Percentiles rank a stretch among this genome's conserved stretches.
These are phyloP conservation scores for Solanum ahanhuiri DNA, from an alignment of 257 asterid species.

Conservation along the genomic window DNA sequence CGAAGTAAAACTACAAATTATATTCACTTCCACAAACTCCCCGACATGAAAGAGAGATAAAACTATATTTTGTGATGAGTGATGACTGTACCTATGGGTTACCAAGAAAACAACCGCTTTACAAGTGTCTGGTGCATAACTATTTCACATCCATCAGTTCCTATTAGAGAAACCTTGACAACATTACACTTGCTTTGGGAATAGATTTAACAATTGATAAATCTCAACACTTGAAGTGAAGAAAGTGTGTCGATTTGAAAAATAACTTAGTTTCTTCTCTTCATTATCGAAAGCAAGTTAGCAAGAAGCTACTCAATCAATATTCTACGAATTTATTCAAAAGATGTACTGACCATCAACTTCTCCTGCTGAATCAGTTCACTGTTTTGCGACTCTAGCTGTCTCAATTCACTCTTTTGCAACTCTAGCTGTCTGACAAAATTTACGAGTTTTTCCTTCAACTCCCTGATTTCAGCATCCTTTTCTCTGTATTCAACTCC, in stretches of 20 bases:
- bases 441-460: conserved; percentile 76
- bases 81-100: too few species aligned
- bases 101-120: too few species aligned
- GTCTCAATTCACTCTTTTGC: conserved; percentile 64
- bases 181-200: background rate
- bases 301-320: background rate
- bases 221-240: background rate
- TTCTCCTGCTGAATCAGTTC: conserved; percentile 57
- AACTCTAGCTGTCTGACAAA: conserved; percentile 57
- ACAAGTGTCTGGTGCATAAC: background rate
- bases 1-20: background rate
- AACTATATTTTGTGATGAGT: too few species aligned
- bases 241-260: background rate
- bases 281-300: background rate
- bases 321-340: background rate
- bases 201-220: background rate
- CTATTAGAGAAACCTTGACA: background rate
- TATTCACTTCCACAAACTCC: background rate
- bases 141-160: background rate
- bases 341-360: conserved; percentile 43
- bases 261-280: background rate
- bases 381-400: conserved; percentile 50
- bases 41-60: background rate
- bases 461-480: conserved; percentile 73
- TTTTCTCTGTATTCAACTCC: conserved; percentile 86